Conservation (phyloP, 805 yeast species). For the Teunomyces atbi region DNA sequence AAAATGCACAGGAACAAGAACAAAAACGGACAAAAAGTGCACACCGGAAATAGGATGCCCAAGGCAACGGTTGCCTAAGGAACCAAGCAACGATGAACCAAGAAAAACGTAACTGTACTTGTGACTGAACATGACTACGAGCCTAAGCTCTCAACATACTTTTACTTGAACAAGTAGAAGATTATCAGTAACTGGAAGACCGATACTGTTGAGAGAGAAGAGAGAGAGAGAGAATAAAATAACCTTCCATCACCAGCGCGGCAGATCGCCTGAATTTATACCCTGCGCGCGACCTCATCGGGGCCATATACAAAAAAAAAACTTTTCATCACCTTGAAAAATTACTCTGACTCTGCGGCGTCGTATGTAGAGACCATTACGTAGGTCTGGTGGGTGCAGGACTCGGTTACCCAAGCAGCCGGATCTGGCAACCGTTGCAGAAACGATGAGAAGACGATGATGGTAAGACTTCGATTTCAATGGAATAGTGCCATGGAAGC, state of each 20-base stretch:
- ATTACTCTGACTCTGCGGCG: slow-evolving; percentile 3
- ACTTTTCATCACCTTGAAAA: neutral
- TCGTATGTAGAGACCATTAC: slow-evolving; percentile 1
- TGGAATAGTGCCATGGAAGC: too few relatives aligned
- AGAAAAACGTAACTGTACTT: too few relatives aligned
- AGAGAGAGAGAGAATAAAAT: slow-evolving; percentile 5
- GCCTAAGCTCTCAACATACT: slow-evolving; percentile 10
- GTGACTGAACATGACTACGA: neutral
- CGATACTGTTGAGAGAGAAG: slow-evolving; percentile 3
- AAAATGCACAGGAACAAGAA: neutral
- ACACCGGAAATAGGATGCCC: too few relatives aligned
- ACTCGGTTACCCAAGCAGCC: neutral
- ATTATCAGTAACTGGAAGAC: slow-evolving; percentile 4
- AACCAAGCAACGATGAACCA: too few relatives aligned
- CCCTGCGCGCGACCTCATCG: neutral
- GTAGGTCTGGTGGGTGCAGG: neutral
- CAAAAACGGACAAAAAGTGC: too few relatives aligned
- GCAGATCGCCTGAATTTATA: slow-evolving; percentile 1
- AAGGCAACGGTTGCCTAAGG: too few relatives aligned
- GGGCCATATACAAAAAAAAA: neutral
- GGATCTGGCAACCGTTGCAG: neutral
- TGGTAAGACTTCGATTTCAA: too few relatives aligned
- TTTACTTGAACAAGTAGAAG: neutral
- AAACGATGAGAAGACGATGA: neutral
- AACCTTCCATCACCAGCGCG: neutral